A percentile compares a stretch with the other conserved stretches of the same genome.
phyloP scores from a whole-genome alignment of 1,284 basidiomycete genomes.

The Stereum hirsutum region DNA sequence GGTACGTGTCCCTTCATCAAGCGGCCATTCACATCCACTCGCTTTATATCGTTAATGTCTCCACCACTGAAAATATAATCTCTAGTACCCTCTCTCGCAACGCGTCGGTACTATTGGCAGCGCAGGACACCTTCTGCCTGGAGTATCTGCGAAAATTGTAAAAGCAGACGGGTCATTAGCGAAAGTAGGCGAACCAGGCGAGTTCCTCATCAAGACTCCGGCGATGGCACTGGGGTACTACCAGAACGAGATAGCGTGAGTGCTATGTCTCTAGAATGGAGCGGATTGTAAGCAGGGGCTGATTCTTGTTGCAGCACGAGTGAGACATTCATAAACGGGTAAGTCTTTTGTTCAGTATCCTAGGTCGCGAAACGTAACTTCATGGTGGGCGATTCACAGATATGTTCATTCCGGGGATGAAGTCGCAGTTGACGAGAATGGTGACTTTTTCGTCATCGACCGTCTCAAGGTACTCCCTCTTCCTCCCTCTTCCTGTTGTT shows the following conservation, averaged over 20 bases:
- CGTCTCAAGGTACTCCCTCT: slow-evolving; percentile 44
- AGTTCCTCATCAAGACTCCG: slow-evolving; percentile 51
- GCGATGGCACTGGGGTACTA: slow-evolving; percentile 47
- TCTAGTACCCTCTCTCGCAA: slow-evolving; percentile 24
- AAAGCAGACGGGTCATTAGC: slow-evolving; percentile 54
- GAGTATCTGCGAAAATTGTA: slow-evolving; percentile 43
- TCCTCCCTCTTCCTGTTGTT: not conserved
- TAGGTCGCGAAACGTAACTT: too few relatives aligned
- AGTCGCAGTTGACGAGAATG: slow-evolving; percentile 43
- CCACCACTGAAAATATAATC: not conserved
- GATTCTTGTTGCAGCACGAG: slow-evolving; percentile 35
- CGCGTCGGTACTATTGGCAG: slow-evolving; percentile 45
- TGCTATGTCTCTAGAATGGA: not conserved
- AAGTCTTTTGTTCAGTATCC: too few relatives aligned
- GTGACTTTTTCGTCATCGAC: slow-evolving; percentile 58
- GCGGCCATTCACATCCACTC: not conserved
- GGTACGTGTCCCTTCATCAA: not conserved
- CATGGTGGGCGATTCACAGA: too few relatives aligned
- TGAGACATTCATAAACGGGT: slow-evolving; percentile 44
- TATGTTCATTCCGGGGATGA: slow-evolving; percentile 70
- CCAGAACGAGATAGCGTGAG: slow-evolving; percentile 50
- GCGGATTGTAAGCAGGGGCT: not conserved
- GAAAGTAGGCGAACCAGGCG: slow-evolving; percentile 55
- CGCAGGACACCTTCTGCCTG: slow-evolving; percentile 48
- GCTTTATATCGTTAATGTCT: not conserved